Evolutionary conservation across 1,139 yeast genomes (phyloP).

Genomic region (Kodamaea ohmeri): DNA sequence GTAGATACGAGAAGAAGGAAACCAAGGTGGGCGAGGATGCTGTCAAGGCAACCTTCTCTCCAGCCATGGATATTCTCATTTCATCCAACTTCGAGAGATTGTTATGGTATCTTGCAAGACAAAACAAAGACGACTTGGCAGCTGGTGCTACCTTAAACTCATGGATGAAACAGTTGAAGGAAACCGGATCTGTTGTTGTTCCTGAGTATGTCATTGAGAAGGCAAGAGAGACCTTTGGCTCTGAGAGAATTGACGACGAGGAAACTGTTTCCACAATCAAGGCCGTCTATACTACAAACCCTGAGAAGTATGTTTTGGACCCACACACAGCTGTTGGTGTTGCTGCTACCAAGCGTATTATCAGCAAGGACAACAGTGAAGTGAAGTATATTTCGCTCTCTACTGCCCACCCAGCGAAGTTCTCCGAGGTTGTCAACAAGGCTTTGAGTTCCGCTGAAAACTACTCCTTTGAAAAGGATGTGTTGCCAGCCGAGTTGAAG

Average conservation of each 20-base stretch:
- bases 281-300: conserved; percentile 52
- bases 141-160: conserved; percentile 71
- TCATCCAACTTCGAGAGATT: conserved; percentile 95
- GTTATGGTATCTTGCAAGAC: conserved; percentile 88
- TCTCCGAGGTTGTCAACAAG: conserved; percentile 89
- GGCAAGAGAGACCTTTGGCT: conserved; percentile 68
- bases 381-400: conserved; percentile 74
- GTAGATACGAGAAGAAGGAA: conserved; percentile 70
- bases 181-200: conserved; percentile 72
- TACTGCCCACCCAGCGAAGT: conserved; percentile 98
- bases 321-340: conserved; percentile 98
- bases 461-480: conserved; percentile 83
- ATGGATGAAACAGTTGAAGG: conserved; percentile 81
- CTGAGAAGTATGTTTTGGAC: conserved; percentile 79
- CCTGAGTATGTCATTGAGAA: conserved; percentile 61
- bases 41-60: conserved; percentile 88
- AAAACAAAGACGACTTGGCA: conserved; percentile 55
- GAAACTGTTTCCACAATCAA: conserved; percentile 79
- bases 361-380: conserved; percentile 47
- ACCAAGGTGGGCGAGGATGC: conserved; percentile 44
- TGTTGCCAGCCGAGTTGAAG: conserved; percentile 84
- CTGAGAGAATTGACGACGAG: conserved; percentile 75
- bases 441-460: conserved; percentile 65
- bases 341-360: conserved; percentile 64
- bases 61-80: conserved; percentile 97